A percentile compares a stretch with the other conserved stretches of the same genome.
Conservation (phyloP, 2,329 filamentous ascomycete species). For the Ilyonectria destructans region DNA sequence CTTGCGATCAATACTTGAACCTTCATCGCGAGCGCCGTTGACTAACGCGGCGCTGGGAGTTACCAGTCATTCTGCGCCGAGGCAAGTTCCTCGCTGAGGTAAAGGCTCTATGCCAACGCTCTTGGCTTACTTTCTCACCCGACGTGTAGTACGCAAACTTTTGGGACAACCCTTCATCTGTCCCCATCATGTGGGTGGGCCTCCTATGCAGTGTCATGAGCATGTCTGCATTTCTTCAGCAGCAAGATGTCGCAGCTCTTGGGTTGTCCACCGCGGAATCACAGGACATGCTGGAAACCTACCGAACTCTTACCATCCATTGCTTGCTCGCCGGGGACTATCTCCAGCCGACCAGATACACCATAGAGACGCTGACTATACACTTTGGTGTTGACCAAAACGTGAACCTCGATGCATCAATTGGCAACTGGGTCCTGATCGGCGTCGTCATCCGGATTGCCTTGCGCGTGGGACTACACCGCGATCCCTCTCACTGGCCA, state of each 20-base stretch:
- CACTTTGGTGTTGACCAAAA: slow-evolving; percentile 41
- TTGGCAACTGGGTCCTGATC: slow-evolving; percentile 38
- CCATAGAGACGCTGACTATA: slow-evolving; percentile 37
- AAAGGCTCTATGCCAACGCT: neutral
- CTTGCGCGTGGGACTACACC: slow-evolving; percentile 40
- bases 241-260: slow-evolving; percentile 5
- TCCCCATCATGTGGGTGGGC: slow-evolving; percentile 27
- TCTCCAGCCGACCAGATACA: slow-evolving; percentile 34
- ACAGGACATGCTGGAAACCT: slow-evolving; percentile 27
- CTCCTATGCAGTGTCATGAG: slow-evolving; percentile 22
- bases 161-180: slow-evolving; percentile 14
- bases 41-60: neutral
- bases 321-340: slow-evolving; percentile 40
- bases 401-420: slow-evolving; percentile 22
- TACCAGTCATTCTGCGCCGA: slow-evolving; percentile 24
- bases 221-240: slow-evolving; percentile 22
- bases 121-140: neutral
- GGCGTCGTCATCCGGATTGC: slow-evolving; percentile 37
- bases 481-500: slow-evolving; percentile 39
- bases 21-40: neutral
- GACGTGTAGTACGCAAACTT: slow-evolving; percentile 19
- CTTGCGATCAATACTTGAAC: neutral
- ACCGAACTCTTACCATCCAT: slow-evolving; percentile 39
- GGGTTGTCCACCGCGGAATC: neutral
- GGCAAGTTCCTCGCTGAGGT: slow-evolving; percentile 23